phyloP scores from a whole-genome alignment of 108 stramenopile species.

The Pseudonitzschia multistriata region DNA sequence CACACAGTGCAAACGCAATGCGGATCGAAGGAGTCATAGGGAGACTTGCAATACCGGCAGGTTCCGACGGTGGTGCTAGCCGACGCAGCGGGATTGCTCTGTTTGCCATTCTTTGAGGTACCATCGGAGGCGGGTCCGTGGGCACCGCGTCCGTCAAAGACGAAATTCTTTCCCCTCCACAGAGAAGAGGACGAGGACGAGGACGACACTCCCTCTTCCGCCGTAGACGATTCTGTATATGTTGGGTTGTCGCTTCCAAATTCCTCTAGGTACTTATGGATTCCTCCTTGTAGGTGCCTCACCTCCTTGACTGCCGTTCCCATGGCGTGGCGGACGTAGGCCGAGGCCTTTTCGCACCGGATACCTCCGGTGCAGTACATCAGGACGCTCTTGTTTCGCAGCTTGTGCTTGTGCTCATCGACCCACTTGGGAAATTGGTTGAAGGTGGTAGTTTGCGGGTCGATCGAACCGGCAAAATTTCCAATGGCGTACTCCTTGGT shows the following conservation, averaged over 20 bases:
- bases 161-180: constrained; percentile 86
- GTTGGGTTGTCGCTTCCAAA: constrained; percentile 15
- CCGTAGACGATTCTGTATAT: not conserved
- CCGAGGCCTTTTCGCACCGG: constrained; percentile 91
- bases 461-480: constrained; percentile 42
- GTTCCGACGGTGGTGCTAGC: constrained; percentile 46
- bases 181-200: constrained; percentile 25
- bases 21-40: constrained; percentile 72
- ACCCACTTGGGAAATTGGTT: constrained; percentile 65
- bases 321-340: constrained; percentile 58
- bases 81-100: not conserved
- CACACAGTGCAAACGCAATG: constrained; percentile 84
- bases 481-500: constrained; percentile 83
- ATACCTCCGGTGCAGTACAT: constrained; percentile 95
- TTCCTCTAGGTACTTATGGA: constrained; percentile 85
- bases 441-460: constrained; percentile 54
- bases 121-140: constrained; percentile 20
- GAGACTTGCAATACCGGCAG: constrained; percentile 61
- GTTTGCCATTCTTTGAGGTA: constrained; percentile 12
- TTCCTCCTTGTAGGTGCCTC: constrained; percentile 78
- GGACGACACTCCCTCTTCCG: not conserved
- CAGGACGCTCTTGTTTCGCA: constrained; percentile 55
- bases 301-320: constrained; percentile 49
- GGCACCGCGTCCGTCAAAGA: constrained; percentile 68
- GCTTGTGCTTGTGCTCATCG: constrained; percentile 26